A percentile compares a stretch with the other conserved stretches of the same genome.
Evolutionary conservation across 2,329 filamentous ascomycete species (phyloP).

Genomic region (Alternaria sp.): DNA sequence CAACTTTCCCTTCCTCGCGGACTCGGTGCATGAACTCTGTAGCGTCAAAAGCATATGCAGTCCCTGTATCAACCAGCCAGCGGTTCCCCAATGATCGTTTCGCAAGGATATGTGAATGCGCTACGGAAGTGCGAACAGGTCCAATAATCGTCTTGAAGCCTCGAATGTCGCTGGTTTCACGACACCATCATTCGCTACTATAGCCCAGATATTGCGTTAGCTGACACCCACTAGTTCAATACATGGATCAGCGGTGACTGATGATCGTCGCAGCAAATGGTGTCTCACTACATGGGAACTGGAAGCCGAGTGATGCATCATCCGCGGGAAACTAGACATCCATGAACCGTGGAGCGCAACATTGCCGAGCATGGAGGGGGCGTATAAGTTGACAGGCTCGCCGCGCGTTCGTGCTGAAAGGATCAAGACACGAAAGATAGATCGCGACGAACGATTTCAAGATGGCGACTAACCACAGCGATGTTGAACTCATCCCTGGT

Average conservation of each 20-base stretch:
- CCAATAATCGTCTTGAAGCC: background rate
- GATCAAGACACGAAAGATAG: background rate
- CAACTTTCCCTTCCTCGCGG: background rate
- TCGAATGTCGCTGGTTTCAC: background rate
- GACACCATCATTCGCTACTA: background rate
- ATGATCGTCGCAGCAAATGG: slow-evolving; percentile 1
- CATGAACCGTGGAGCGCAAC: background rate
- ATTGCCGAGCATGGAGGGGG: background rate
- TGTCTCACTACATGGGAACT: background rate
- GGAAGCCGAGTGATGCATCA: background rate
- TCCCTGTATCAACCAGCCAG: background rate
- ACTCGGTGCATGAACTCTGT: background rate
- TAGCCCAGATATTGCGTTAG: background rate
- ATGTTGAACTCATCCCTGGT: slow-evolving; percentile 35
- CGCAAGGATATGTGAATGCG: background rate
- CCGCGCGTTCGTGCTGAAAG: background rate
- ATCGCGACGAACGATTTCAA: background rate
- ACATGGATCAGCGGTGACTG: background rate
- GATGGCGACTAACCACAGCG: slow-evolving; percentile 17
- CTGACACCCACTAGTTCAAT: background rate
- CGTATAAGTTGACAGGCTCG: background rate
- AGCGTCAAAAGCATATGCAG: background rate
- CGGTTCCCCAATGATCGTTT: background rate
- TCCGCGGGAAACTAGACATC: background rate
- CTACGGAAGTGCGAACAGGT: slow-evolving; percentile 1